Conservation (phyloP, 1,139 yeast genomes). For the Nakaseomyces kungkrabaensis region DNA sequence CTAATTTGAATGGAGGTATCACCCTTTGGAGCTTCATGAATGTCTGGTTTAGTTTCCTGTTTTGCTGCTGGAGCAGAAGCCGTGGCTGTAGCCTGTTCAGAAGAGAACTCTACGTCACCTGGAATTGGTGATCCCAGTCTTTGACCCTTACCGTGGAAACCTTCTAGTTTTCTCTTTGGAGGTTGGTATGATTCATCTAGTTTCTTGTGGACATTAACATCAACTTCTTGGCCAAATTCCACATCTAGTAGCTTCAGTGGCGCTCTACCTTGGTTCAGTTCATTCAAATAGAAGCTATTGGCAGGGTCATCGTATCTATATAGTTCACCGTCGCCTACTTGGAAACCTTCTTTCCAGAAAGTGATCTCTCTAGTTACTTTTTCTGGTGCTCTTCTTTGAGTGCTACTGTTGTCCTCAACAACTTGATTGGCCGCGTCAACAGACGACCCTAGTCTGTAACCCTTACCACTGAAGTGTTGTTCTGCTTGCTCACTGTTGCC, state of each 20-base stretch:
- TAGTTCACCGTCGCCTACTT: constrained; percentile 82
- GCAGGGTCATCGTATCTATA: constrained; percentile 86
- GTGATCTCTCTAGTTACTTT: constrained; percentile 66
- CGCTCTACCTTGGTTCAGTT: constrained; percentile 82
- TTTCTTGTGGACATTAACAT: constrained; percentile 73
- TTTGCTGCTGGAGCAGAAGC: constrained; percentile 13
- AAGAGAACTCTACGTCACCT: constrained; percentile 39
- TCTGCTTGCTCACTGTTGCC: constrained; percentile 19
- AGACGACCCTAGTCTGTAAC: constrained; percentile 60
- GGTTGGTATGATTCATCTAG: constrained; percentile 74
- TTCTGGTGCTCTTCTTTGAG: constrained; percentile 23
- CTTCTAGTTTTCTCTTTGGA: constrained; percentile 58
- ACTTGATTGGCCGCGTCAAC: constrained; percentile 34
- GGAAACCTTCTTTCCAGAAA: constrained; percentile 94
- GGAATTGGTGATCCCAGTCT: constrained; percentile 87
- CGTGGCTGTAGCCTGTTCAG: constrained; percentile 9
- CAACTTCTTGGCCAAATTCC: constrained; percentile 89
- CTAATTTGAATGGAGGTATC: constrained; percentile 76
- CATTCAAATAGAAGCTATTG: constrained; percentile 65
- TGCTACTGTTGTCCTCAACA: constrained; percentile 27
- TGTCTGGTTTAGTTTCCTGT: constrained; percentile 8
- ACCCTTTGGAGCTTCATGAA: constrained; percentile 39
- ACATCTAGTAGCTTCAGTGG: constrained; percentile 81
- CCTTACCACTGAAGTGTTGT: constrained; percentile 50
- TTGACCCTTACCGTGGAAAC: constrained; percentile 77